Conservation (phyloP, 2,329 filamentous ascomycete genomes). For the Colletotrichum nymphaeae region DNA sequence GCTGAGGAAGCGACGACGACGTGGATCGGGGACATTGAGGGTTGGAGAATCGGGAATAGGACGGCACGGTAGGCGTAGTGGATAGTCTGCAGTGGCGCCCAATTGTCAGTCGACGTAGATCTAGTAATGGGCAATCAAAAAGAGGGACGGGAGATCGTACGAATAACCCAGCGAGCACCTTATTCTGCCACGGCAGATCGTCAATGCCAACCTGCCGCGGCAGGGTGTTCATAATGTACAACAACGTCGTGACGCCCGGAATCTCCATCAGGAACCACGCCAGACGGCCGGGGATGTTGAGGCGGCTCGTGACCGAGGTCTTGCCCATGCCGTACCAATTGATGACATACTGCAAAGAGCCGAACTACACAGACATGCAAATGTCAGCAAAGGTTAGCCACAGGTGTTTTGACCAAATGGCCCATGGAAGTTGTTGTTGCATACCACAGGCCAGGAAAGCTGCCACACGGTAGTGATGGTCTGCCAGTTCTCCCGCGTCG, state of each 20-base stretch:
- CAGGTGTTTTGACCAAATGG: neutral
- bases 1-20: slow-evolving; percentile 73
- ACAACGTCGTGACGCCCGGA: slow-evolving; percentile 78
- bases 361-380: slow-evolving; percentile 64
- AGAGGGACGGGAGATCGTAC: slow-evolving; percentile 46
- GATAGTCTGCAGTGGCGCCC: slow-evolving; percentile 64
- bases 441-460: slow-evolving; percentile 63
- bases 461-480: slow-evolving; percentile 63
- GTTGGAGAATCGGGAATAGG: slow-evolving; percentile 83
- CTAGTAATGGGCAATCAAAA: neutral
- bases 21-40: slow-evolving; percentile 93
- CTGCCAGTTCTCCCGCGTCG: slow-evolving; percentile 68
- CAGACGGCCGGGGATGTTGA: slow-evolving; percentile 90
- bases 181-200: slow-evolving; percentile 80
- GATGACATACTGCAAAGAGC: slow-evolving; percentile 78
- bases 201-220: slow-evolving; percentile 67
- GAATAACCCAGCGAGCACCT: slow-evolving; percentile 78
- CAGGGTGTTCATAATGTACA: slow-evolving; percentile 82
- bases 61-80: slow-evolving; percentile 95
- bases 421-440: slow-evolving; percentile 32
- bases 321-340: slow-evolving; percentile 93
- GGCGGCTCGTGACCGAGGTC: slow-evolving; percentile 77
- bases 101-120: neutral
- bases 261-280: slow-evolving; percentile 92
- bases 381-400: neutral